A percentile compares a stretch with the other conserved stretches of the same genome.
Evolutionary conservation across 1,284 basidiomycete genomes (phyloP).

Genomic region (Sporisorium scitamineum): DNA sequence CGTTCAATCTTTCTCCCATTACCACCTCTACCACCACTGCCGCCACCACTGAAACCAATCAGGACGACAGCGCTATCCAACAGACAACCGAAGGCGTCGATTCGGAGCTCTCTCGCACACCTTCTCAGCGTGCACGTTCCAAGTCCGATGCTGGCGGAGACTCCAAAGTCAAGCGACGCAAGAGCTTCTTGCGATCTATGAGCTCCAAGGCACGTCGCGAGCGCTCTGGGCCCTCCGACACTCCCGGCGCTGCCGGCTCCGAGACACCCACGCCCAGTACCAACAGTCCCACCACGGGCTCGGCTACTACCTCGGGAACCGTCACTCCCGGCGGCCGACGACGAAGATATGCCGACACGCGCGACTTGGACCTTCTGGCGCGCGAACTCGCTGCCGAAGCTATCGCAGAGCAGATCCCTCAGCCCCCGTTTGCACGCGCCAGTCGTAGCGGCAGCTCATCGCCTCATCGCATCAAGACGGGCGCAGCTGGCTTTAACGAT

Average conservation of each 20-base stretch:
- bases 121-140: conserved; percentile 41
- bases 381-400: conserved; percentile 60
- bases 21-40: conserved; percentile 13
- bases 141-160: conserved; percentile 46
- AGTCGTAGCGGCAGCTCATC: conserved; percentile 48
- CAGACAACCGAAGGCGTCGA: background rate
- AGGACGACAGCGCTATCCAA: conserved; percentile 3
- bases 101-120: conserved; percentile 12
- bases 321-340: conserved; percentile 38
- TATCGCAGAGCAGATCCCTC: conserved; percentile 40
- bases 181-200: conserved; percentile 41
- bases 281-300: conserved; percentile 16
- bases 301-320: conserved; percentile 22
- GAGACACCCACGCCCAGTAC: conserved; percentile 25
- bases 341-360: conserved; percentile 53
- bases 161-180: conserved; percentile 33
- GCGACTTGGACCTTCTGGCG: conserved; percentile 57
- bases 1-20: conserved; percentile 25
- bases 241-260: conserved; percentile 5
- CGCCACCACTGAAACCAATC: background rate
- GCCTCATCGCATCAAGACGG: conserved; percentile 37
- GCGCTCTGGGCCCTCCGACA: conserved; percentile 3
- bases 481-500: conserved; percentile 25
- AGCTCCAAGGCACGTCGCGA: conserved; percentile 26
- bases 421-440: conserved; percentile 41